phyloP scores from a whole-genome alignment of 495 filamentous ascomycete genomes.

The Penicillium odoratum region DNA sequence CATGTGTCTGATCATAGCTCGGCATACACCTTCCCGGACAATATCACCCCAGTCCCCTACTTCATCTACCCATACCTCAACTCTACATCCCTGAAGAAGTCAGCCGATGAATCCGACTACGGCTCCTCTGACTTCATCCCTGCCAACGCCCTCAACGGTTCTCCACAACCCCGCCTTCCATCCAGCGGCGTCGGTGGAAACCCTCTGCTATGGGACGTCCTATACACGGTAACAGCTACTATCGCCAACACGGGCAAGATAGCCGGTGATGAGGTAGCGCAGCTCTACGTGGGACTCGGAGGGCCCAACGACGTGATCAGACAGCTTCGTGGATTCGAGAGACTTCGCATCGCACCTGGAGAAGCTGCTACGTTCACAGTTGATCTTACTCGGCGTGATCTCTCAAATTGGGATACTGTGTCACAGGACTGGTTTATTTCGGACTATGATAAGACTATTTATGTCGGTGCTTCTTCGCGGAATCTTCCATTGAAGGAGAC shows the following conservation, averaged over 20 bases:
- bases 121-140: constrained; percentile 33
- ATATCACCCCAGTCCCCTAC: background rate
- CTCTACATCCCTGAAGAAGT: constrained; percentile 1
- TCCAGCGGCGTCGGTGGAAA: constrained; percentile 56
- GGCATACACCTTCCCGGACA: background rate
- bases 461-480: constrained; percentile 58
- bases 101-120: constrained; percentile 45
- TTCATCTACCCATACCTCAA: constrained; percentile 8
- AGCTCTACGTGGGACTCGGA: constrained; percentile 66
- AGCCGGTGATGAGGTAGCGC: constrained; percentile 56
- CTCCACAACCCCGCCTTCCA: constrained; percentile 31
- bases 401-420: constrained; percentile 65
- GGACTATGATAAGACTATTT: constrained; percentile 36
- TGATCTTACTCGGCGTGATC: constrained; percentile 58
- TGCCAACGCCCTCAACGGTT: constrained; percentile 5
- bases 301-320: constrained; percentile 24
- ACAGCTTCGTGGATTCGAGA: constrained; percentile 63
- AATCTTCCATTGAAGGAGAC: constrained; percentile 19
- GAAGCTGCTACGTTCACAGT: constrained; percentile 49
- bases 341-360: constrained; percentile 46
- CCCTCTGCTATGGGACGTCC: constrained; percentile 55
- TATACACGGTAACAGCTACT: constrained; percentile 46
- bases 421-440: constrained; percentile 67
- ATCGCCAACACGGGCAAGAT: constrained; percentile 55
- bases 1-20: background rate